Conservation (phyloP, 139 green algal genomes). For the Chlamydomonas incerta region DNA sequence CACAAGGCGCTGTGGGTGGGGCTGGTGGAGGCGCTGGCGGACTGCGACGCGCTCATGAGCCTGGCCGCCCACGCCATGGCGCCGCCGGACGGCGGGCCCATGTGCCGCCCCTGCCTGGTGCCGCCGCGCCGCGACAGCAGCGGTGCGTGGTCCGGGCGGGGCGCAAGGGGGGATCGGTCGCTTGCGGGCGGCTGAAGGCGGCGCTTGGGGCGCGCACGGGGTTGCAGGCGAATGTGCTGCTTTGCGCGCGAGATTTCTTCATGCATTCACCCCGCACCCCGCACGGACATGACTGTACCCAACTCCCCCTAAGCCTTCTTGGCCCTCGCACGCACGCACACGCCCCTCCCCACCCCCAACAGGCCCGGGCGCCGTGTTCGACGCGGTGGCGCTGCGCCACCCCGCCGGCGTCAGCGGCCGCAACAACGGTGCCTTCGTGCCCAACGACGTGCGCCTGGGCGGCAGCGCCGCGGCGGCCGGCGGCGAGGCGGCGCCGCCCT, state of each 20-base stretch:
- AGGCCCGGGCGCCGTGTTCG: conserved; percentile 48
- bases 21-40: conserved; percentile 77
- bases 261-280: too few species aligned
- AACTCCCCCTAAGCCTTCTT: too few species aligned
- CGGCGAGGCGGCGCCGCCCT: conserved; percentile 18
- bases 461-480: conserved; percentile 5
- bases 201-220: too few species aligned
- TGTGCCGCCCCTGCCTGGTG: conserved; percentile 46
- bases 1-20: conserved; percentile 71
- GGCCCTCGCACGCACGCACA: too few species aligned
- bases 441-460: conserved; percentile 93
- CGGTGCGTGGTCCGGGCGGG: too few species aligned
- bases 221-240: too few species aligned
- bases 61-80: conserved; percentile 65
- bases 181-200: too few species aligned
- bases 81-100: conserved; percentile 42
- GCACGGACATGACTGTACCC: too few species aligned
- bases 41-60: conserved; percentile 93
- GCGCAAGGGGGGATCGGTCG: too few species aligned
- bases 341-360: too few species aligned
- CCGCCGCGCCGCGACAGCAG: too few species aligned
- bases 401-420: conserved; percentile 66
- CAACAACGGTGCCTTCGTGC: conserved; percentile 86
- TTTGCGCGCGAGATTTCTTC: too few species aligned
- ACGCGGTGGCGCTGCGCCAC: conserved; percentile 77